Conservation (phyloP, 768 basidiomycete species). For the Lyophyllum shimeji region DNA sequence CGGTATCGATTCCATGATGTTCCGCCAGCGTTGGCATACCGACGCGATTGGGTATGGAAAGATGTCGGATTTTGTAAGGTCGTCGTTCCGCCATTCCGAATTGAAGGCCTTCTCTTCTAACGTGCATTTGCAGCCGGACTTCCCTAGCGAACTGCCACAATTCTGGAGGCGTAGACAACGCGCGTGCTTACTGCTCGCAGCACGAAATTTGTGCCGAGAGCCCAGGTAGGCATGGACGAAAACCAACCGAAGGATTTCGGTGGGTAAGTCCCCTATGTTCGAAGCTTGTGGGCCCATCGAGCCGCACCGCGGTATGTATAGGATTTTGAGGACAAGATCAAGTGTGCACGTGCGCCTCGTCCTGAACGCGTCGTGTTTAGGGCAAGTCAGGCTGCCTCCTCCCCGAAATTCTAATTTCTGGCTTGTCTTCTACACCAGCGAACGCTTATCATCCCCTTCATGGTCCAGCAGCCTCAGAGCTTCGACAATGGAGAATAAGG, state of each 20-base stretch:
- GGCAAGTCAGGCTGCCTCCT: no score
- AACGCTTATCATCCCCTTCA: neutral
- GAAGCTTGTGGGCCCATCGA: no score
- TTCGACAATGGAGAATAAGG: slow-evolving; percentile 3
- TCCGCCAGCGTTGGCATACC: slow-evolving; percentile 4
- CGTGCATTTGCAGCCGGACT: neutral
- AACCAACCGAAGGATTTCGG: neutral
- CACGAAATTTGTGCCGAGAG: neutral
- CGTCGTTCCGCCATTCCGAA: neutral
- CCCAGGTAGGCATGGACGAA: neutral
- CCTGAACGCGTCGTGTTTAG: no score
- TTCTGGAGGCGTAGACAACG: neutral
- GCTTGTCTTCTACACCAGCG: neutral
- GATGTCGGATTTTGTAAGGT: neutral
- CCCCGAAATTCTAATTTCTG: neutral
- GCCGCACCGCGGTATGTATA: no score
- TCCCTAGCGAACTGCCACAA: neutral
- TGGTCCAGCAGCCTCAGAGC: neutral
- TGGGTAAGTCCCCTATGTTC: neutral
- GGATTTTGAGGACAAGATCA: no score
- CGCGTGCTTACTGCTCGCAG: neutral
- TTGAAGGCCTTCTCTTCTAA: neutral
- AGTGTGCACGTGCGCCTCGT: no score
- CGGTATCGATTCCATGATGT: neutral
- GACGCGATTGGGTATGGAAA: slow-evolving; percentile 4